Evolutionary conservation across 495 filamentous ascomycete species (phyloP).

Genomic region (Penicillium longicatenatum): DNA sequence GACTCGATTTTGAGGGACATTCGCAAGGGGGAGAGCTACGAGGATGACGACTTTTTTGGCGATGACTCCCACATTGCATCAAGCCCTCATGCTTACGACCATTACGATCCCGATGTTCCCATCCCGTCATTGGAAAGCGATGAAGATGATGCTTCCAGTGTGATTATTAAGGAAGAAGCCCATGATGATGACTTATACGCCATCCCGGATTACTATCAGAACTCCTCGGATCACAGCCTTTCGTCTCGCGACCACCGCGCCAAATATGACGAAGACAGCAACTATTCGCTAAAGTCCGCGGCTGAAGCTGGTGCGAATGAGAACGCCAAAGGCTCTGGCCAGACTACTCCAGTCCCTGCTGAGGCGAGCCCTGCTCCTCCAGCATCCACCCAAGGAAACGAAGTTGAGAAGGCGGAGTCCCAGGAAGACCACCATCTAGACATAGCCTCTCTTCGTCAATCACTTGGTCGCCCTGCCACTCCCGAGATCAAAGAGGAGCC

Average conservation of each 20-base stretch:
- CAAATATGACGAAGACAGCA: slow-evolving; percentile 50
- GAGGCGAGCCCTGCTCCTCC: not conserved
- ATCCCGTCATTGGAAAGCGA: slow-evolving; percentile 72
- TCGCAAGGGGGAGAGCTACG: slow-evolving; percentile 64
- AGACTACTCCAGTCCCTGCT: slow-evolving; percentile 37
- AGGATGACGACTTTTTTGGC: slow-evolving; percentile 58
- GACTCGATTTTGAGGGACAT: slow-evolving; percentile 91
- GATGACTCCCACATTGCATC: slow-evolving; percentile 59
- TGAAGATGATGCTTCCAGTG: slow-evolving; percentile 60
- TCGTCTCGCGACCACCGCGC: slow-evolving; percentile 46
- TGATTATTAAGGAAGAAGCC: slow-evolving; percentile 68
- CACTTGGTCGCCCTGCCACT: slow-evolving; percentile 60
- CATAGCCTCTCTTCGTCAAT: slow-evolving; percentile 54
- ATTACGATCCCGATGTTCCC: slow-evolving; percentile 80
- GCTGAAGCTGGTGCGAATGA: slow-evolving; percentile 24
- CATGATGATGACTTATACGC: slow-evolving; percentile 67
- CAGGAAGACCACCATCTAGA: slow-evolving; percentile 31
- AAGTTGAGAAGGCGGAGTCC: not conserved
- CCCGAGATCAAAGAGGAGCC: slow-evolving; percentile 58
- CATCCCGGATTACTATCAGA: slow-evolving; percentile 59
- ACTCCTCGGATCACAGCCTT: slow-evolving; percentile 49
- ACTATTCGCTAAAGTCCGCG: slow-evolving; percentile 49
- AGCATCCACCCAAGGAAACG: slow-evolving; percentile 2
- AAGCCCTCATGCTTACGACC: slow-evolving; percentile 53
- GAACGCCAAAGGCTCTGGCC: slow-evolving; percentile 18